A percentile compares a stretch with the other conserved stretches of the same genome.
phyloP scores from a whole-genome alignment of 768 basidiomycete genomes.

The Podaxis sp. region DNA sequence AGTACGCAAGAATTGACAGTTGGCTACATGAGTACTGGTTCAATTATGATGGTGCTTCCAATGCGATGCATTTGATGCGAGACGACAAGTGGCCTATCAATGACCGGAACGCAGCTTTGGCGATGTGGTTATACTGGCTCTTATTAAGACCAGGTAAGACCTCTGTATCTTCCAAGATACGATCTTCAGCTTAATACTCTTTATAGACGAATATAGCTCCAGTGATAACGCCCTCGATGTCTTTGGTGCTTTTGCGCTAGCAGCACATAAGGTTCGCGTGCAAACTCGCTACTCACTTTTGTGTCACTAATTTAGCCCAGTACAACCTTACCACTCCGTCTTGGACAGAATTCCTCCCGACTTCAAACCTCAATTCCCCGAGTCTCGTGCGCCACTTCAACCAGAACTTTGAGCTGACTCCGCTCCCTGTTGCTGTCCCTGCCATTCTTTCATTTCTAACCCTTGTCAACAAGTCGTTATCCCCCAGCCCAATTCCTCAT shows the following conservation, averaged over 20 bases:
- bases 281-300: conserved; percentile 7
- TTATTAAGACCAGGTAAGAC: conserved; percentile 58
- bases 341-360: conserved; percentile 54
- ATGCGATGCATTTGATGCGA: conserved; percentile 39
- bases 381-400: conserved; percentile 42
- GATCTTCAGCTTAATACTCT: conserved; percentile 3
- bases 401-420: conserved; percentile 42
- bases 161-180: not conserved
- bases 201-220: conserved; percentile 48
- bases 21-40: conserved; percentile 76
- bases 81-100: conserved; percentile 57
- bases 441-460: conserved; percentile 73
- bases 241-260: conserved; percentile 63
- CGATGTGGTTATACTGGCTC: conserved; percentile 83
- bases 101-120: conserved; percentile 51
- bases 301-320: conserved; percentile 35
- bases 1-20: conserved; percentile 57
- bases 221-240: conserved; percentile 42
- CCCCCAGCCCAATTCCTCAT: conserved; percentile 34
- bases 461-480: conserved; percentile 41
- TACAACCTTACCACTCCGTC: conserved; percentile 57
- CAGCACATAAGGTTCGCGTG: conserved; percentile 53
- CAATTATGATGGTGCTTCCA: conserved; percentile 54
- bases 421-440: conserved; percentile 65
- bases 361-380: conserved; percentile 20